Evolutionary conservation across 192 early-diverging fungal genomes (phyloP), one percentile per base, ranked within the genome.

Genomic region (Rhizophagus prolifer): DNA sequence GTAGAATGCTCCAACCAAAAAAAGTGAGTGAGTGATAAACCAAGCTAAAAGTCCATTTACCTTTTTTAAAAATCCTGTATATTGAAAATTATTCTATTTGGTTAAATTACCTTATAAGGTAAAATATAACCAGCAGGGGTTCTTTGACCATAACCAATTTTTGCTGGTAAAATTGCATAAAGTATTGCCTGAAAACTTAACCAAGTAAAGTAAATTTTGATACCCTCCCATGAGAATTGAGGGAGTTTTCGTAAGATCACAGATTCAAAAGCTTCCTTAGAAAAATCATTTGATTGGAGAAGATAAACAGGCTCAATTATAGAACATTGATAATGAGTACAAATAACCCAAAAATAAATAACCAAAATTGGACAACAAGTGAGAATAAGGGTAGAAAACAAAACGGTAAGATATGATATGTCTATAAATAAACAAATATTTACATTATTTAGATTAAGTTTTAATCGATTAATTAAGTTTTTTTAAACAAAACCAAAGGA

Each of bases 1-100:
- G 69, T 86, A 85, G 25, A 90, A 78, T 46, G 91, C 90, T 23
- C 86, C 89, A 68, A 75, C 82, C 50, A 93, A 81, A 83, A 86
- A 94, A 50, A 93, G 79, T 21, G 82, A 79, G 72, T 93, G 92
- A 1, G 91, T 90, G 28, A 94, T 85, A 66, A 86, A 23, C 92
- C 92, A 94, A 5, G 91, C 92, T 34, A 86, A 79, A 38, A 93
- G 82, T 10, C 93, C 93, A 82, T 94, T 94, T 71, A 94, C 91
- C 90, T n/a, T n/a, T n/a, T n/a, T n/a, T n/a, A n/a, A n/a, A n/a
- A n/a, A n/a, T n/a, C n/a, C n/a, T n/a, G n/a, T n/a, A n/a, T n/a
- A n/a, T n/a, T n/a, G n/a, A n/a, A n/a, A n/a, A n/a, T n/a, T n/a
- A n/a, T n/a, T n/a, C n/a, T n/a, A n/a, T n/a, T n/a, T n/a, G n/a